Percentiles rank a stretch among this genome's conserved stretches.
phyloP scores from a whole-genome alignment of 352 stramenopile genomes.

The Nothophytophthora sp. region DNA sequence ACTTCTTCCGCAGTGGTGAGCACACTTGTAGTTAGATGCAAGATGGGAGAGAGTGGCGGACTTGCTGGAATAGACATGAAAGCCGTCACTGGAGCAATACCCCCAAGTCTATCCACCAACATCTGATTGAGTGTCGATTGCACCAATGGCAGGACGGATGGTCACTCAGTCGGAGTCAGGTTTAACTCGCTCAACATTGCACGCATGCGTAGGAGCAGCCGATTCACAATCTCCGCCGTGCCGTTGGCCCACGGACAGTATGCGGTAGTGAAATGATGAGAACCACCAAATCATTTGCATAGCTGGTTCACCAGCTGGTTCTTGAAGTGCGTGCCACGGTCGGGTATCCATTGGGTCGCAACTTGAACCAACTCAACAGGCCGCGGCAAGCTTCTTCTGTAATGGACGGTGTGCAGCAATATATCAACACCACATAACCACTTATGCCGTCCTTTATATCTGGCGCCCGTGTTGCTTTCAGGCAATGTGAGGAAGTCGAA shows the following conservation, averaged over 20 bases:
- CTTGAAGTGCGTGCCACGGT: slow-evolving; percentile 31
- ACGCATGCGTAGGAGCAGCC: slow-evolving; percentile 13
- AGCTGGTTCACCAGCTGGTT: slow-evolving; percentile 26
- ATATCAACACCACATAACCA: slow-evolving; percentile 25
- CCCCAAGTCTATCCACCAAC: neutral
- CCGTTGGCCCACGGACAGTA: slow-evolving; percentile 35
- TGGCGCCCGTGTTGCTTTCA: neutral
- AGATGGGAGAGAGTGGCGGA: neutral
- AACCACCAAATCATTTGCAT: neutral
- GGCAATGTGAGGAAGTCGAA: slow-evolving; percentile 35
- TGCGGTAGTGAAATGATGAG: slow-evolving; percentile 26
- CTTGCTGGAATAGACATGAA: slow-evolving; percentile 4
- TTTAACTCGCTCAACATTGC: neutral
- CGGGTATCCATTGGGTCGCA: slow-evolving; percentile 17
- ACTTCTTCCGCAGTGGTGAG: neutral
- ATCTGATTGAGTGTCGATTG: slow-evolving; percentile 5
- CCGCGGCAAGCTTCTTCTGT: neutral
- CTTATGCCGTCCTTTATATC: slow-evolving; percentile 37
- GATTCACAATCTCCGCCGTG: slow-evolving; percentile 32
- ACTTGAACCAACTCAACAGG: slow-evolving; percentile 22
- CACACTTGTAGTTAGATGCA: neutral
- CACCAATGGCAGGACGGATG: neutral
- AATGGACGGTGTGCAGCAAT: slow-evolving; percentile 8
- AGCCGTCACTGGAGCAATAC: neutral
- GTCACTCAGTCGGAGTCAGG: neutral